Evolutionary conservation across 768 basidiomycete species (phyloP).

Genomic region (Xanthoconium purpureum): DNA sequence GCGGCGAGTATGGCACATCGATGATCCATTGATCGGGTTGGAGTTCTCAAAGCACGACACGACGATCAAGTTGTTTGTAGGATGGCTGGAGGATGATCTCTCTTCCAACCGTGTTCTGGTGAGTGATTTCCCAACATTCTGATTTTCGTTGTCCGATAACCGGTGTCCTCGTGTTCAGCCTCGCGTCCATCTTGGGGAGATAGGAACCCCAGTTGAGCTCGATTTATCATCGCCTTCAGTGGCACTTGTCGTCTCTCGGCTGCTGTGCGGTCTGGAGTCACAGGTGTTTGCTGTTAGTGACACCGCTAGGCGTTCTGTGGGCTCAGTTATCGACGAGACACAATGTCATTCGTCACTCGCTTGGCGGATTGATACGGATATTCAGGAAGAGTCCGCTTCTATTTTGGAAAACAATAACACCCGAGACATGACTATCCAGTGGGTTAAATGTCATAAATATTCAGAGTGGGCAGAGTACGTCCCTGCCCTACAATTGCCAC

Average conservation of each 20-base stretch:
- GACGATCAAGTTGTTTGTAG: background rate
- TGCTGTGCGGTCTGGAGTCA: background rate
- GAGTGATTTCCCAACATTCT: background rate
- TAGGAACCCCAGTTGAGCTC: background rate
- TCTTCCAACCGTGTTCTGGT: background rate
- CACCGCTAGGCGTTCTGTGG: background rate
- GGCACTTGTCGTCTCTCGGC: background rate
- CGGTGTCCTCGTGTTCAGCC: background rate
- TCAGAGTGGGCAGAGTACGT: background rate
- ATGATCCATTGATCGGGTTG: slow-evolving; percentile 5
- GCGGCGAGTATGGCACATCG: slow-evolving; percentile 4
- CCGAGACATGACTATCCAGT: background rate
- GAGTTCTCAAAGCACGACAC: slow-evolving; percentile 5
- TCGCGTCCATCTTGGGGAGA: slow-evolving; percentile 5
- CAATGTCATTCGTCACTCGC: background rate
- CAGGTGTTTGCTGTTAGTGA: background rate
- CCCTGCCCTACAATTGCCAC: background rate
- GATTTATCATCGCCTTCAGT: slow-evolving; percentile 6
- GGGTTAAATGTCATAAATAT: background rate
- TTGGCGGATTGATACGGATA: slow-evolving; percentile 10
- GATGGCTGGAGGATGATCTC: slow-evolving; percentile 1
- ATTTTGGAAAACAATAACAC: background rate
- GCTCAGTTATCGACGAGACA: background rate
- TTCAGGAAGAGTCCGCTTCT: background rate
- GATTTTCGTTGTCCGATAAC: background rate